phyloP scores from a whole-genome alignment of 1,139 yeast genomes.

The Nakaseomyces nivariensis region DNA sequence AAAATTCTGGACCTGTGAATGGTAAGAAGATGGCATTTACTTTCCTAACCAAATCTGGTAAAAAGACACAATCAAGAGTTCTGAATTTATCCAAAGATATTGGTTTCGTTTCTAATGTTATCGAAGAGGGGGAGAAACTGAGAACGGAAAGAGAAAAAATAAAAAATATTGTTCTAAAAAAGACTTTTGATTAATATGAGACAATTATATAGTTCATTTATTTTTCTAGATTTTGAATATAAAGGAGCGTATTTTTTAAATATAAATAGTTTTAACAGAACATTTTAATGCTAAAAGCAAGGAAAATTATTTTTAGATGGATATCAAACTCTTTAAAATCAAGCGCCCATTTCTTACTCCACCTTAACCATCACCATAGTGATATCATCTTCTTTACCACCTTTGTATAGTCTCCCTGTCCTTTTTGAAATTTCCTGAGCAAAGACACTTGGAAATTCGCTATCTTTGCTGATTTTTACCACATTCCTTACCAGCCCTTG shows the following conservation, averaged over 20 bases:
- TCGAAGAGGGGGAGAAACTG: slow-evolving; percentile 31
- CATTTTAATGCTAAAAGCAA: too few relatives aligned
- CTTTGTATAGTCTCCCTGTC: slow-evolving; percentile 63
- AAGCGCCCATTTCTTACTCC: slow-evolving; percentile 21
- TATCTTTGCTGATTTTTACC: slow-evolving; percentile 59
- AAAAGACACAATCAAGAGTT: slow-evolving; percentile 36
- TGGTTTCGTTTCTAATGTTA: slow-evolving; percentile 38
- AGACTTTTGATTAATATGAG: slow-evolving; percentile 25
- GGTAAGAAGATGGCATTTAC: slow-evolving; percentile 38
- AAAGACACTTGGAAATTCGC: slow-evolving; percentile 72
- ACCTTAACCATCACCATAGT: slow-evolving; percentile 68
- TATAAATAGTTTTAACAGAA: too few relatives aligned
- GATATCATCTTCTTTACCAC: slow-evolving; percentile 94
- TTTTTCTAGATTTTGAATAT: neutral
- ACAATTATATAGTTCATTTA: too few relatives aligned
- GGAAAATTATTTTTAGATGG: too few relatives aligned
- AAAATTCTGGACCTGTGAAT: neutral
- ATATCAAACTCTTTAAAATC: too few relatives aligned
- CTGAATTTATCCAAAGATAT: slow-evolving; percentile 41
- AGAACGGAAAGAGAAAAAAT: slow-evolving; percentile 32
- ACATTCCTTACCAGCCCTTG: slow-evolving; percentile 58
- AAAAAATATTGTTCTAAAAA: slow-evolving; percentile 30
- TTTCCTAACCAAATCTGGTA: slow-evolving; percentile 44
- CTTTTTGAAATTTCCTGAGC: slow-evolving; percentile 66
- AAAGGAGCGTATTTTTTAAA: too few relatives aligned